Base-by-base conservation (phyloP, 495 filamentous ascomycete species). In the Penicillium robsamsonii region DNA sequence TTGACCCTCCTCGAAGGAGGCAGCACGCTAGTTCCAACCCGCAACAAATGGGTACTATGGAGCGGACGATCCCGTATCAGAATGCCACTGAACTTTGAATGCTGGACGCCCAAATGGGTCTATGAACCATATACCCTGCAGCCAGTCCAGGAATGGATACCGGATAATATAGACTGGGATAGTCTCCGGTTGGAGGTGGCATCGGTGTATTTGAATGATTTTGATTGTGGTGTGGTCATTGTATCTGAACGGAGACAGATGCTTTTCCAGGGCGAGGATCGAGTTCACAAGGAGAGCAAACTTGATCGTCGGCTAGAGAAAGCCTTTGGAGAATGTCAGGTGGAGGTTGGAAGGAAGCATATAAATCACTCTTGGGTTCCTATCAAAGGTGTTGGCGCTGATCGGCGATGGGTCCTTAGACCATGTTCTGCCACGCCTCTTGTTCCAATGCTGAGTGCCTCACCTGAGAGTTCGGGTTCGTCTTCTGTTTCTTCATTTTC, bases 41-140 rank as follows among this genome's bases (percentile, higher is more conserved):
- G 52, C 42, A 54, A 54, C 42, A 54, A 54, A 29, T 54, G 52
- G 52, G 46, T 54, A 11, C 42, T 54, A 2, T 54, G 52, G 52
- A 54, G 42, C 6, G 52, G 52, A 8, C 42, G 52, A 20, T 54
- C 52, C 22, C 51, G 51, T 18, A 20, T 54, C 40, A 15, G 30
- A 25, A 54, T 37, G 22, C 52, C 52, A 0, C 22, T 54, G 3
- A 54, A 54, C 18, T 54, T 54, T n/a, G 52, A 54, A 31, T 11
- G 37, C 20, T 54, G 52, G 52, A 44, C 42, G 1, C 52, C 52
- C 0, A 54, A 38, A 46, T 54, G 52, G 52, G 31, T 46, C 1
- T 54, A 54, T 38, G 52, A 54, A 22, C 52, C 52, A 5, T 13
- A 33, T 37, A 46, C 30, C 15, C 13, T 46, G 2, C 31, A 46